phyloP scores from a whole-genome alignment of 352 stramenopile species.

The Phytopythium helicoides region DNA sequence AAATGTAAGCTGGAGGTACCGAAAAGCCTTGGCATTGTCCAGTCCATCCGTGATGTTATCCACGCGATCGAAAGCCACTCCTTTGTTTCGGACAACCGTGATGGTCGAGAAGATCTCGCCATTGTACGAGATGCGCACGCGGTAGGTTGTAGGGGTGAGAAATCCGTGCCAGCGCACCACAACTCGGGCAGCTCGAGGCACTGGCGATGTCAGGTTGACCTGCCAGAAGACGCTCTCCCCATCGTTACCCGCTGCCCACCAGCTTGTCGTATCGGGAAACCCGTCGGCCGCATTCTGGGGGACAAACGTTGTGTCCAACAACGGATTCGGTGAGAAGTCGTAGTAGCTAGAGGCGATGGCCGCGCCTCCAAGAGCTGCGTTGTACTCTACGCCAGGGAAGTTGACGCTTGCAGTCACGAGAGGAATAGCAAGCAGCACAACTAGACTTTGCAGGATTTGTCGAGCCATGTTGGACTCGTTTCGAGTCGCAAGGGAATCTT shows the following conservation, averaged over 20 bases:
- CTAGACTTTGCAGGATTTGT: slow-evolving; percentile 3
- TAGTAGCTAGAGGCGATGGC: slow-evolving; percentile 76
- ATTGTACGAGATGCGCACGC: slow-evolving; percentile 56
- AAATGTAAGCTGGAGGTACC: slow-evolving; percentile 55
- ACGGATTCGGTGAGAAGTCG: slow-evolving; percentile 54
- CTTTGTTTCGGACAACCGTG: slow-evolving; percentile 34
- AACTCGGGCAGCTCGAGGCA: slow-evolving; percentile 45
- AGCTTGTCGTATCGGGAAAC: slow-evolving; percentile 66
- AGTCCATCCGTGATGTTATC: slow-evolving; percentile 55
- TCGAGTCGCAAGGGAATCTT: not conserved
- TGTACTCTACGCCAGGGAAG: slow-evolving; percentile 68
- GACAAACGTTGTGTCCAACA: slow-evolving; percentile 60
- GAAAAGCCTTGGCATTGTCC: slow-evolving; percentile 40
- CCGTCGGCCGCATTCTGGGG: slow-evolving; percentile 70
- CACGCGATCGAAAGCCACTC: slow-evolving; percentile 60
- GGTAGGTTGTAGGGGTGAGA: slow-evolving; percentile 52
- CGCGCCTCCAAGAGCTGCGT: slow-evolving; percentile 48
- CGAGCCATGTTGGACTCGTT: slow-evolving; percentile 16
- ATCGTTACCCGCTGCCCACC: slow-evolving; percentile 63
- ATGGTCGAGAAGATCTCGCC: slow-evolving; percentile 66
- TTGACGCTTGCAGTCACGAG: slow-evolving; percentile 28
- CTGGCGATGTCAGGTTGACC: slow-evolving; percentile 59
- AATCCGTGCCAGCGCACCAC: slow-evolving; percentile 80
- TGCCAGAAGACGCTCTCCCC: slow-evolving; percentile 64
- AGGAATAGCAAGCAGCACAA: slow-evolving; percentile 7